These are phyloP conservation scores for Amauroascus niger DNA, from an alignment of 2,329 filamentous ascomycete species.

Conservation along the genomic window DNA sequence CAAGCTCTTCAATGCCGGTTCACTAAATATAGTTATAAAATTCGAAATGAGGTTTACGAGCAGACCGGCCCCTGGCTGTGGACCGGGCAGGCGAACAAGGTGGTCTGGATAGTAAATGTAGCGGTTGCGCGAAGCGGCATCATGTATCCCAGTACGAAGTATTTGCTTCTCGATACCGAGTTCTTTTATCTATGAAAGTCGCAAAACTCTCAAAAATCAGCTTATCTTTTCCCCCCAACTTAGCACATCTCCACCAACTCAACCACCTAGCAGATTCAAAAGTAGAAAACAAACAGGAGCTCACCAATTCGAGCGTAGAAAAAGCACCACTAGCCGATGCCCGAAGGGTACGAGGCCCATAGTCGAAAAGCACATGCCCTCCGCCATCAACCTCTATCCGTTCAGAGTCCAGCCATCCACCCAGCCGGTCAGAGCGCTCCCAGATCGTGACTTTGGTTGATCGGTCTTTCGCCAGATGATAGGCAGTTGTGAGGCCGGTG, in stretches of 20 bases:
- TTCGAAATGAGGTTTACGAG: slow-evolving; percentile 25
- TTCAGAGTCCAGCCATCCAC: slow-evolving; percentile 74
- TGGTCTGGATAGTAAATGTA: slow-evolving; percentile 86
- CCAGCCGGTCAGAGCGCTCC: slow-evolving; percentile 59
- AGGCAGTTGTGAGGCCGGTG: slow-evolving; percentile 68
- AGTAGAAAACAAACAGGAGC: background rate
- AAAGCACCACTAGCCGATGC: slow-evolving; percentile 50
- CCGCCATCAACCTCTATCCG: slow-evolving; percentile 51
- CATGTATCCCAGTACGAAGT: slow-evolving; percentile 42
- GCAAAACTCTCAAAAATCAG: slow-evolving; percentile 27
- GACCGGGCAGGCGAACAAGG: slow-evolving; percentile 54
- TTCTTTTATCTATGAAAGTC: slow-evolving; percentile 9
- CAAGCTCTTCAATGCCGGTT: slow-evolving; percentile 49
- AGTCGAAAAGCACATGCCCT: slow-evolving; percentile 63
- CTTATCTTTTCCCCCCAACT: background rate
- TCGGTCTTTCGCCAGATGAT: slow-evolving; percentile 62
- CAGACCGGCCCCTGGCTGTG: slow-evolving; percentile 22
- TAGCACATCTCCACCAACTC: too few species aligned
- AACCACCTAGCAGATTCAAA: too few species aligned
- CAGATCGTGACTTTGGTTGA: slow-evolving; percentile 69
- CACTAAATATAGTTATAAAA: slow-evolving; percentile 34
- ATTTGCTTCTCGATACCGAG: slow-evolving; percentile 47
- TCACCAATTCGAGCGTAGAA: slow-evolving; percentile 4
- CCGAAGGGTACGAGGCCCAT: slow-evolving; percentile 69
- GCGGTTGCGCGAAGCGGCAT: slow-evolving; percentile 52